Evolutionary conservation across 202 grass and related monocot genomes (phyloP), one percentile per base, ranked within the genome.

Genomic region (Zoysia matrella): DNA sequence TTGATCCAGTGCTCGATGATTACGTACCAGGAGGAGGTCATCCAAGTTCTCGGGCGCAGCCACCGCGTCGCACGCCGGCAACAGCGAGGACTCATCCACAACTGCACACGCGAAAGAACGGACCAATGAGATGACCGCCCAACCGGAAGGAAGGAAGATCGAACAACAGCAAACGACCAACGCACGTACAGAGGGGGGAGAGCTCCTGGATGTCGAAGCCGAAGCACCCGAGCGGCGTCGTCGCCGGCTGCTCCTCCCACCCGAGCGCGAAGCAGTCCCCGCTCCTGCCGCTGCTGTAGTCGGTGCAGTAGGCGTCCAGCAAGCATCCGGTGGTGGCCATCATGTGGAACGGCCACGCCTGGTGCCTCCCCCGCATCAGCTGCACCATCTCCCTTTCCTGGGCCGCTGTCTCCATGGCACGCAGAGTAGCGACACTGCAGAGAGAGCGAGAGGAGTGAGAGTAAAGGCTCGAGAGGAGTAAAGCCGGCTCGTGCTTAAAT

Each of bases 111-210:
- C 7, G 9, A 50, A 56, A 5, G 60, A 4, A 2, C 4, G 56
- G 11, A 67, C 2, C 3, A 12, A 60, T 55, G 67, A 36, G 53
- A 71, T 65, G 30, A 36, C 30, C 74, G 51, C 12, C 64, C 16
- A 8, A 13, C 16, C 65, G 30, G 30, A 36, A 36, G 30, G 30
- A 36, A 36, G 0, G 11, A 47, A 43, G 58, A 8, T 18, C 16
- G 36, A 65, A 5, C 10, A 65, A 64, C 22, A 10, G 30, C 30
- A 65, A 14, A 58, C 22, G 18, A 36, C 18, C 55, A 36, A 10
- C 36, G 6, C 2, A 47, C 84, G 74, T 75, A 87, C 88, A 86
- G 70, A 87, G 57, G 0, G 84, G 88, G 84, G 87, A 80, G 80
- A 87, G 80, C 42, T 80, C 71, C 45, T 83, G 80, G 71, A 90